phyloP scores from a whole-genome alignment of 2,329 filamentous ascomycete species.

The Exophiala mesophila region DNA sequence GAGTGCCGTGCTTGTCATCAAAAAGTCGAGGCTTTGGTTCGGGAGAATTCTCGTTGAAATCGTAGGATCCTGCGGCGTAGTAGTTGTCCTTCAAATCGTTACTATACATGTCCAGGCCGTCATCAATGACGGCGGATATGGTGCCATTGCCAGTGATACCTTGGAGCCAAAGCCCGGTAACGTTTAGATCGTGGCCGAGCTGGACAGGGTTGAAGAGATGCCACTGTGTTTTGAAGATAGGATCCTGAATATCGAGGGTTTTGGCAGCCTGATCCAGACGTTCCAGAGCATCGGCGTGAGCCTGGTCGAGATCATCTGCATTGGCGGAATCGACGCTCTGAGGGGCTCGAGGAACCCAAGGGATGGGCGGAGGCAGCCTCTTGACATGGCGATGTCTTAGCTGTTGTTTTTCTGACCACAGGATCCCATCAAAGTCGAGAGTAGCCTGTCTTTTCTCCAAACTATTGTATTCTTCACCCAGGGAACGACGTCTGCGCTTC shows the following conservation, averaged over 20 bases:
- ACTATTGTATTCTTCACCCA: neutral
- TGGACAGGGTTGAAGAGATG: slow-evolving; percentile 82
- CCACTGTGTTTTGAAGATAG: slow-evolving; percentile 93
- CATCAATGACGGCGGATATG: slow-evolving; percentile 91
- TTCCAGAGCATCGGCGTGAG: slow-evolving; percentile 47
- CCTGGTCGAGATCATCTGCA: slow-evolving; percentile 21
- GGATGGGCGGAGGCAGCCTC: slow-evolving; percentile 40
- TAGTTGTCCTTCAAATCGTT: slow-evolving; percentile 90
- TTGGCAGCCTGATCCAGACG: slow-evolving; percentile 58
- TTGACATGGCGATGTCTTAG: slow-evolving; percentile 59
- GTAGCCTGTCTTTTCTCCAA: slow-evolving; percentile 4
- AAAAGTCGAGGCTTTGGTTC: slow-evolving; percentile 76
- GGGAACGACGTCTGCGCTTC: slow-evolving; percentile 9
- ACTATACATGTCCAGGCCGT: slow-evolving; percentile 94
- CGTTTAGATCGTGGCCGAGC: slow-evolving; percentile 86
- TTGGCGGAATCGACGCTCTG: slow-evolving; percentile 3
- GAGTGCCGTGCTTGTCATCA: slow-evolving; percentile 86
- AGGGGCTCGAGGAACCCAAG: slow-evolving; percentile 22
- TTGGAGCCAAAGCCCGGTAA: slow-evolving; percentile 87
- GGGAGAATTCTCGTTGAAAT: slow-evolving; percentile 82
- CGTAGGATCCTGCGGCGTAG: slow-evolving; percentile 85
- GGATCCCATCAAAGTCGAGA: slow-evolving; percentile 67
- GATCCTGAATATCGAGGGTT: slow-evolving; percentile 72
- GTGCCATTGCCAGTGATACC: slow-evolving; percentile 85
- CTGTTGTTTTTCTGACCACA: slow-evolving; percentile 74